These are phyloP conservation scores for Rhododendron molle DNA, from an alignment of 148 eudicot species.

Conservation along the genomic window DNA sequence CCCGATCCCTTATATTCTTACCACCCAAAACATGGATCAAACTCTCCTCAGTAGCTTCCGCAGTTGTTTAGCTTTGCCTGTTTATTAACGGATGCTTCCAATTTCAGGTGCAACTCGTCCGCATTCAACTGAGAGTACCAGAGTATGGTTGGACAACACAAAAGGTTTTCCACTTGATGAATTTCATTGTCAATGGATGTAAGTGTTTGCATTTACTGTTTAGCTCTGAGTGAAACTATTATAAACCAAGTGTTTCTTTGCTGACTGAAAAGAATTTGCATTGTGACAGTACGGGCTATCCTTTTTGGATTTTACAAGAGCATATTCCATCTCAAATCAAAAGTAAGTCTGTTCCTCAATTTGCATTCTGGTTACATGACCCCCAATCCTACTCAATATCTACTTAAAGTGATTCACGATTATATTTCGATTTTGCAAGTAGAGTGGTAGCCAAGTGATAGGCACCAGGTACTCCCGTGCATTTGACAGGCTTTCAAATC, in stretches of 20 bases:
- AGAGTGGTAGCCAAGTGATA: no score
- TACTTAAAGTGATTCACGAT: neutral
- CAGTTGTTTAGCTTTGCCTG: neutral
- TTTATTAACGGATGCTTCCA: neutral
- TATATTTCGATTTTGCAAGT: neutral
- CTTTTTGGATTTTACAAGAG: constrained; percentile 50
- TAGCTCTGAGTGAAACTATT: neutral
- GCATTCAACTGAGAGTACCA: constrained; percentile 65
- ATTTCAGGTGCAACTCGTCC: constrained; percentile 64
- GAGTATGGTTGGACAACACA: constrained; percentile 84
- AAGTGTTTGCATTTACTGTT: constrained; percentile 23
- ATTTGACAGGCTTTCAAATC: no score
- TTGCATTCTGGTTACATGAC: neutral
- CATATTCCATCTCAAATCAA: constrained; percentile 31
- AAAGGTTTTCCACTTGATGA: constrained; percentile 80
- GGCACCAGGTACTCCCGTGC: no score
- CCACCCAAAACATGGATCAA: neutral
- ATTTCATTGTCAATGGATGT: constrained; percentile 73
- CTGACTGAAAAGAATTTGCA: neutral
- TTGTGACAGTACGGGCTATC: constrained; percentile 54
- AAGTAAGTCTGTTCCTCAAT: constrained; percentile 26
- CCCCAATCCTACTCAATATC: neutral
- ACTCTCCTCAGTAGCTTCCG: neutral
- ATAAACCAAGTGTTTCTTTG: neutral
- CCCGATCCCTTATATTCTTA: neutral